These are phyloP conservation scores for Candida boidinii DNA, from an alignment of 805 yeast species.

Conservation along the genomic window DNA sequence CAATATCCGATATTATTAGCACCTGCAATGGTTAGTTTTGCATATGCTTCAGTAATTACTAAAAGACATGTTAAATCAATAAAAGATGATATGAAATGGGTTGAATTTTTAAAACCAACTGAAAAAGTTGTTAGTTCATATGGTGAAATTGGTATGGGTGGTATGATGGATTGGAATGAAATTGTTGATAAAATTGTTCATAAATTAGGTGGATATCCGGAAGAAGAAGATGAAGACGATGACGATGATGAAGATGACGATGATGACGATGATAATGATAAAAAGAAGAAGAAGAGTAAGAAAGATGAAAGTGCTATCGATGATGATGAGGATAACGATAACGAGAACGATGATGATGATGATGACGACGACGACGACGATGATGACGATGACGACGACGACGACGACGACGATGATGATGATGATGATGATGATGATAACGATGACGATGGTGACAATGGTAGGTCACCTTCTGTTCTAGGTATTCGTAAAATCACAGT, in stretches of 20 bases:
- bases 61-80: slow-evolving; percentile 71
- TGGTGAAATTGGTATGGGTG: slow-evolving; percentile 99
- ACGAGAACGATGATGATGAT: slow-evolving; percentile 19
- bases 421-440: slow-evolving; percentile 6
- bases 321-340: slow-evolving; percentile 13
- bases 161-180: slow-evolving; percentile 97
- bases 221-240: slow-evolving; percentile 46
- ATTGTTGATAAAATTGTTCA: slow-evolving; percentile 45
- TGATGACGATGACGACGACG: slow-evolving; percentile 17
- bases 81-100: slow-evolving; percentile 90
- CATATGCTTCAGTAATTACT: slow-evolving; percentile 84
- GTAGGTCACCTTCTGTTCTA: slow-evolving; percentile 10
- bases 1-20: slow-evolving; percentile 83
- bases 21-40: slow-evolving; percentile 92
- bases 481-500: slow-evolving; percentile 20
- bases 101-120: slow-evolving; percentile 86
- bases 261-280: slow-evolving; percentile 27
- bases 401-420: slow-evolving; percentile 14
- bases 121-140: slow-evolving; percentile 85
- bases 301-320: no score
- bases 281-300: slow-evolving; percentile 28
- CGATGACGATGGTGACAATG: slow-evolving; percentile 7
- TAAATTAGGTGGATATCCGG: slow-evolving; percentile 43
- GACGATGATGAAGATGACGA: slow-evolving; percentile 31
- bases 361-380: slow-evolving; percentile 20